phyloP scores from a whole-genome alignment of 2,329 filamentous ascomycete species.

The Scytalidium lignicola region DNA sequence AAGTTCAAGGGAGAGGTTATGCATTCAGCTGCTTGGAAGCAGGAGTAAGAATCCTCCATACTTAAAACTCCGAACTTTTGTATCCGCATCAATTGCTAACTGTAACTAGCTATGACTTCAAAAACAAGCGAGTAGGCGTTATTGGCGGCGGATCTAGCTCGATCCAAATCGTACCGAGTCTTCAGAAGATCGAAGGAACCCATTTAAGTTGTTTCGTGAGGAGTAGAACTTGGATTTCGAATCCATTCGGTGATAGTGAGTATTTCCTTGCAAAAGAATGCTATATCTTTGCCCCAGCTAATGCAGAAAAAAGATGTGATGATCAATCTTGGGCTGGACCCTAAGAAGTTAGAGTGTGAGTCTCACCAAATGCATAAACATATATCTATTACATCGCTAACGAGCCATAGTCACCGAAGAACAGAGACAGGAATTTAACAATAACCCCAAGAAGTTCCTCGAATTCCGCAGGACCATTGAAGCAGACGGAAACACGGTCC shows the following conservation, averaged over 20 bases:
- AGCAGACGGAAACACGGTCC: conserved; percentile 35
- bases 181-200: conserved; percentile 40
- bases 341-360: conserved; percentile 33
- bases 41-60: conserved; percentile 5
- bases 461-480: conserved; percentile 41
- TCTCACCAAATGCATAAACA: conserved; percentile 2
- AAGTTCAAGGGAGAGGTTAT: conserved; percentile 38
- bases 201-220: conserved; percentile 42
- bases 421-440: conserved; percentile 31
- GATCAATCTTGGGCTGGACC: conserved; percentile 37
- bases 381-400: background rate
- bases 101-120: conserved; percentile 38
- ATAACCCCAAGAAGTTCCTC: conserved; percentile 33
- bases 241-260: conserved; percentile 38
- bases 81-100: too few relatives aligned
- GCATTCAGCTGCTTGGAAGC: conserved; percentile 36
- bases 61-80: background rate
- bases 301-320: conserved; percentile 26
- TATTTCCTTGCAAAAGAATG: background rate
- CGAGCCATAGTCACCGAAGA: conserved; percentile 31
- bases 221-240: conserved; percentile 45
- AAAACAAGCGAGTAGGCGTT: conserved; percentile 42
- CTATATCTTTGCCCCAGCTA: background rate
- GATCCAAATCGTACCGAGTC: conserved; percentile 46
- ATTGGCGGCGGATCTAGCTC: conserved; percentile 49